Conservation (phyloP, 345 rosid species). For the Jatropha curcas region DNA sequence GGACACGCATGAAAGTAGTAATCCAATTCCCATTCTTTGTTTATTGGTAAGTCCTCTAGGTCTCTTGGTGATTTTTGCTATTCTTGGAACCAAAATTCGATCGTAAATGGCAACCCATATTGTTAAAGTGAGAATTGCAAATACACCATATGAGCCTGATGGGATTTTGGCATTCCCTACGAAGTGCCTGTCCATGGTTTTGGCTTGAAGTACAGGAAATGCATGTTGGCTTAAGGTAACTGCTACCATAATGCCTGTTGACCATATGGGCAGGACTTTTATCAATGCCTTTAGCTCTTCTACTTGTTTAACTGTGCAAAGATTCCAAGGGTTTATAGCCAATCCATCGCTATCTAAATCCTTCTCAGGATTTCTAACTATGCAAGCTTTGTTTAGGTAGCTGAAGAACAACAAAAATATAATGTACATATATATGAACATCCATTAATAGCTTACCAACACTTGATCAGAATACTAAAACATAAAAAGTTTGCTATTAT, state of each 20-base stretch:
- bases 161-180: constrained; percentile 32
- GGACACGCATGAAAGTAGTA: constrained; percentile 34
- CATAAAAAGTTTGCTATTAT: background rate
- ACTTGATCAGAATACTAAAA: too few species aligned
- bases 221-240: constrained; percentile 47
- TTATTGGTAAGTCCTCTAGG: constrained; percentile 37
- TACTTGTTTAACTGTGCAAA: constrained; percentile 54
- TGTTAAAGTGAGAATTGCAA: constrained; percentile 37
- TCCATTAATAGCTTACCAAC: too few species aligned
- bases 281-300: constrained; percentile 58
- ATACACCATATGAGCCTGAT: constrained; percentile 40
- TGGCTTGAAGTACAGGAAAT: constrained; percentile 47
- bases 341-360: constrained; percentile 40
- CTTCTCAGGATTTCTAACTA: constrained; percentile 35
- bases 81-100: constrained; percentile 34
- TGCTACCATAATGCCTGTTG: constrained; percentile 42
- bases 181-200: constrained; percentile 45
- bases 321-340: constrained; percentile 40
- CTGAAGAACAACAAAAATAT: constrained; percentile 17
- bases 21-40: constrained; percentile 51
- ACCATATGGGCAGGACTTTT: constrained; percentile 57
- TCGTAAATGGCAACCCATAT: constrained; percentile 53
- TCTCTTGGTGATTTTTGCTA: constrained; percentile 30
- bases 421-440: too few species aligned
- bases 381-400: constrained; percentile 53